Percentiles rank a stretch among this genome's conserved stretches.
These are phyloP conservation scores for Clonostachys rhizophaga DNA, from an alignment of 2,329 filamentous ascomycete genomes.

Conservation along the genomic window DNA sequence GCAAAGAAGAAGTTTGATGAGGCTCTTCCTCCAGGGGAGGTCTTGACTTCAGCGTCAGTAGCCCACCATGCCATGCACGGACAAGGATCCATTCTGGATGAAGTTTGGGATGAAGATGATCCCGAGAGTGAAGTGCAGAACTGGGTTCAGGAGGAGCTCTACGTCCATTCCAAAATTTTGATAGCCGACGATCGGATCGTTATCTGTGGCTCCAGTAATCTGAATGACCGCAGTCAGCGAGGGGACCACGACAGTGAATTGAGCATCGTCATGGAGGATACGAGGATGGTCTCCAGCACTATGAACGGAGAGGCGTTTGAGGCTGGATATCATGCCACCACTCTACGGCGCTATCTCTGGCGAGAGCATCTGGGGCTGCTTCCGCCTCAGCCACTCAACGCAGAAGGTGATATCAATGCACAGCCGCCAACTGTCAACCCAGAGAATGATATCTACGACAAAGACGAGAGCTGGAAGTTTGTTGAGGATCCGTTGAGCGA, in stretches of 20 bases:
- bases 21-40: conserved; percentile 28
- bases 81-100: conserved; percentile 54
- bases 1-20: conserved; percentile 50
- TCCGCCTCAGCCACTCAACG: conserved; percentile 66
- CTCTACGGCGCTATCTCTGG: conserved; percentile 78
- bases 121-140: conserved; percentile 75
- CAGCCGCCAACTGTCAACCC: conserved; percentile 64
- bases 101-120: conserved; percentile 70
- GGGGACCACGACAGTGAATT: conserved; percentile 90
- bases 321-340: conserved; percentile 77
- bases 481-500: conserved; percentile 69
- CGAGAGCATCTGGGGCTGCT: conserved; percentile 86
- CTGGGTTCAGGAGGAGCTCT: conserved; percentile 94
- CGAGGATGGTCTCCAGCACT: conserved; percentile 59
- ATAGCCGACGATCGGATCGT: conserved; percentile 85
- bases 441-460: conserved; percentile 58
- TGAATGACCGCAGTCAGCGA: conserved; percentile 86
- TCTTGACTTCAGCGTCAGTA: conserved; percentile 37
- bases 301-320: conserved; percentile 78
- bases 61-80: conserved; percentile 80
- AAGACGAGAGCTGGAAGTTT: conserved; percentile 57
- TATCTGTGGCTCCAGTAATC: conserved; percentile 82
- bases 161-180: conserved; percentile 87
- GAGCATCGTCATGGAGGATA: conserved; percentile 85
- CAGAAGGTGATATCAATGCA: conserved; percentile 64